A percentile compares a stretch with the other conserved stretches of the same genome.
These are phyloP conservation scores for Aureococcus anophagefferens DNA, from an alignment of 108 stramenopile species.

Conservation along the genomic window DNA sequence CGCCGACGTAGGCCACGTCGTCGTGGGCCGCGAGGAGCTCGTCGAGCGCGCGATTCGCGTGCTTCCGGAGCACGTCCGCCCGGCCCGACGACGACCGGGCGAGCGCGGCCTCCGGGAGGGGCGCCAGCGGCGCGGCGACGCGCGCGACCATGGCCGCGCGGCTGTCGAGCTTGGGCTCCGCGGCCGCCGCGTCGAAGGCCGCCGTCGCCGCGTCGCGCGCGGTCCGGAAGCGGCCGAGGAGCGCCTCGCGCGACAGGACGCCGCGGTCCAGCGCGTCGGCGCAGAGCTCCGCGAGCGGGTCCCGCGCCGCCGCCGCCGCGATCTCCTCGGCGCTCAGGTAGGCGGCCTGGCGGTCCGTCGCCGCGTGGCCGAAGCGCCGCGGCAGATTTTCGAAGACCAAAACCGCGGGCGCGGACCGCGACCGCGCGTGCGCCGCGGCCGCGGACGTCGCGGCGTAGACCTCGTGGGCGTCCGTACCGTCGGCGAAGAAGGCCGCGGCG, in stretches of 20 bases:
- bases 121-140: conserved; percentile 44
- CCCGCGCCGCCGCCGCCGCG: conserved; percentile 32
- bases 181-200: conserved; percentile 49
- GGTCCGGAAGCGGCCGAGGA: neutral
- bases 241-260: conserved; percentile 22
- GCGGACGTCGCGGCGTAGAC: conserved; percentile 57
- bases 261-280: conserved; percentile 45
- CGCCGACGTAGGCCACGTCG: conserved; percentile 66
- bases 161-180: conserved; percentile 58
- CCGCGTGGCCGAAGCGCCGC: conserved; percentile 76
- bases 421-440: conserved; percentile 50
- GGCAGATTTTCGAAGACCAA: conserved; percentile 47
- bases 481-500: conserved; percentile 42
- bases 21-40: conserved; percentile 46
- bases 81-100: conserved; percentile 13
- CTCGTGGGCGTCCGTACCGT: conserved; percentile 57
- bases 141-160: conserved; percentile 52
- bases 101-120: conserved; percentile 8
- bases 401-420: conserved; percentile 47
- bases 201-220: neutral
- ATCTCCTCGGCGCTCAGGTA: conserved; percentile 47
- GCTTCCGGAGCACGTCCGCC: conserved; percentile 66
- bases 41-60: conserved; percentile 59
- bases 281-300: conserved; percentile 43
- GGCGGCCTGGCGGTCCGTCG: conserved; percentile 66